phyloP scores from a whole-genome alignment of 208 protist genomes.

The Trypanosoma conorhini region DNA sequence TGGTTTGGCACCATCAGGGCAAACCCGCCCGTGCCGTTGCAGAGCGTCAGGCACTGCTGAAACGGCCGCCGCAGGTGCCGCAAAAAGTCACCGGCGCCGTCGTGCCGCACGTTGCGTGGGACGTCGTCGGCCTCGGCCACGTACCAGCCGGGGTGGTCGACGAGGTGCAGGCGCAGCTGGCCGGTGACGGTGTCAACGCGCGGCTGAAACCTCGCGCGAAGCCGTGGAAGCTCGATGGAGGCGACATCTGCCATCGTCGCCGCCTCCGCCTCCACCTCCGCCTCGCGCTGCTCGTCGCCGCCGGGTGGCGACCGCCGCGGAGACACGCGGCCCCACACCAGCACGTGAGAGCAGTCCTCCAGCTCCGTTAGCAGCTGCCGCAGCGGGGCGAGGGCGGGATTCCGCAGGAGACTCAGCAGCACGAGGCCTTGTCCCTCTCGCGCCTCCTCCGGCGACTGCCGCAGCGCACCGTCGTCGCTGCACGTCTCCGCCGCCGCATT shows the following conservation, averaged over 20 bases:
- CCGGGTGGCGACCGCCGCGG: slow-evolving; percentile 10
- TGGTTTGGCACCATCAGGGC: slow-evolving; percentile 78
- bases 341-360: slow-evolving; percentile 88
- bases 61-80: slow-evolving; percentile 44
- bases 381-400: slow-evolving; percentile 36
- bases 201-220: slow-evolving; percentile 79
- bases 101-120: neutral
- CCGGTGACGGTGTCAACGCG: slow-evolving; percentile 48
- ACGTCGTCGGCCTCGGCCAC: slow-evolving; percentile 59
- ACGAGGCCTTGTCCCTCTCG: slow-evolving; percentile 15
- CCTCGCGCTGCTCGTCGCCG: neutral
- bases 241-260: slow-evolving; percentile 37
- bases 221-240: slow-evolving; percentile 89
- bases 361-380: slow-evolving; percentile 58
- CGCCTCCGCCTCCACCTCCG: slow-evolving; percentile 2
- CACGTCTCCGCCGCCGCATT: neutral
- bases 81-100: slow-evolving; percentile 22
- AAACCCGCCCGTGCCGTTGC: slow-evolving; percentile 61
- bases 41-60: slow-evolving; percentile 64
- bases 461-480: no score
- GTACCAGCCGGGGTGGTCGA: slow-evolving; percentile 76
- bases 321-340: slow-evolving; percentile 66
- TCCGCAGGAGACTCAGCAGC: slow-evolving; percentile 48
- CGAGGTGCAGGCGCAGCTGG: slow-evolving; percentile 59
- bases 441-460: no score